Evolutionary conservation across 768 basidiomycete genomes (phyloP), one percentile per base, ranked within the genome.

Genomic region (Tephrocybe sp.): DNA sequence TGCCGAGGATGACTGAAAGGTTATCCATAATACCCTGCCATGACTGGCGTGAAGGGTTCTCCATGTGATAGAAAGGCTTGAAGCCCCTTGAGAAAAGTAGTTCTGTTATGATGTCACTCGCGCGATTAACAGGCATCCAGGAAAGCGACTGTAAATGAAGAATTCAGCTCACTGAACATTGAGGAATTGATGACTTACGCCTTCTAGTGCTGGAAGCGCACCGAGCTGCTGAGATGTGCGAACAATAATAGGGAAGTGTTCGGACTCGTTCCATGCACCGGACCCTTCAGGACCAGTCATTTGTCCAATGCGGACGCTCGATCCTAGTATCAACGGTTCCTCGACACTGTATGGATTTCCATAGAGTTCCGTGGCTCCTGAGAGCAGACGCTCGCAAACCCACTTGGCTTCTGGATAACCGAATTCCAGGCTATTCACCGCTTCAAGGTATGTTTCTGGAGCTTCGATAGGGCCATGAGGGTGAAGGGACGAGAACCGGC

Each of bases 371-470:
- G 57, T 56, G 5, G 69, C 70, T 8, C 52, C 51, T 44, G 60
- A 36, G 14, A 72, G 39, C 7, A 72, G 48, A 19, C 61, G 53
- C 48, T 73, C 71, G 34, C 68, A 68, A 10, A 72, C 69, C 68
- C 68, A 72, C 50, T 73, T 73, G n/a, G 67, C 65, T 57, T 69
- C 67, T 4, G 66, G 62, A 45, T 69, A 69, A 11, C 68, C 68
- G 35, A 67, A 63, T 30, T 63, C 56, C 9, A 62, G 59, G 5
- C 62, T 60, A 30, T 62, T 58, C 1, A 38, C 49, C 5, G 69
- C 63, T 19, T 61, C 63, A 16, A 71, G 57, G n/a, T 59, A 52
- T 11, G 41, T 57, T 52, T 72, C 69, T 13, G 71, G 71, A 13
- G 71, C 62, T 36, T 66, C 63, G 30, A 57, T 49, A 1, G 67